Evolutionary conservation across 1,284 basidiomycete species (phyloP).

Genomic region (Ganoderma multipileum): DNA sequence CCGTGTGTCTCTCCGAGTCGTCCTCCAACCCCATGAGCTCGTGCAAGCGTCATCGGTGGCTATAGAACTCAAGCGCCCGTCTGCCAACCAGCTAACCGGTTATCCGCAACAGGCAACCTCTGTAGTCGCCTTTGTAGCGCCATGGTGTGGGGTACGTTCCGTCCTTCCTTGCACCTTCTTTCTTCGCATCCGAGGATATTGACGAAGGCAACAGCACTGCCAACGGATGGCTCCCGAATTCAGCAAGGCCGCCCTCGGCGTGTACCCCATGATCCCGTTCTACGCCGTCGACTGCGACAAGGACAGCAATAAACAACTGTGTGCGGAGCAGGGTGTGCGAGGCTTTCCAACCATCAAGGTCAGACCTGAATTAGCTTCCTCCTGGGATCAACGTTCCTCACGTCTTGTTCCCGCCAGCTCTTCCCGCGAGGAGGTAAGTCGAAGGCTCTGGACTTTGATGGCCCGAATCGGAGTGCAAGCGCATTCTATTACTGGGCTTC

Average conservation of each 20-base stretch:
- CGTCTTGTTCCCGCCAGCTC: constrained; percentile 47
- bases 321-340: constrained; percentile 85
- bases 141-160: constrained; percentile 83
- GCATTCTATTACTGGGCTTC: constrained; percentile 83
- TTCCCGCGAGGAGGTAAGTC: constrained; percentile 78
- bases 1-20: background rate
- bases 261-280: constrained; percentile 85
- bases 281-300: constrained; percentile 94
- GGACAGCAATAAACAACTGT: constrained; percentile 82
- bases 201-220: constrained; percentile 71
- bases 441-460: constrained; percentile 74
- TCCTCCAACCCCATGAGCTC: background rate
- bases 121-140: constrained; percentile 88
- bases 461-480: constrained; percentile 74
- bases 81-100: constrained; percentile 6
- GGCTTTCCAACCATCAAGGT: constrained; percentile 95
- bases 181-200: constrained; percentile 1
- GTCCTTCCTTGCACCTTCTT: background rate
- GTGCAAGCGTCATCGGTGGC: background rate
- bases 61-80: constrained; percentile 3
- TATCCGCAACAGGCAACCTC: constrained; percentile 61
- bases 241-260: constrained; percentile 79
- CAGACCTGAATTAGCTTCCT: constrained; percentile 24
- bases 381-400: constrained; percentile 16
- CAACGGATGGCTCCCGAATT: constrained; percentile 88